phyloP scores from a whole-genome alignment of 352 stramenopile genomes.

The Lagenidium giganteum region DNA sequence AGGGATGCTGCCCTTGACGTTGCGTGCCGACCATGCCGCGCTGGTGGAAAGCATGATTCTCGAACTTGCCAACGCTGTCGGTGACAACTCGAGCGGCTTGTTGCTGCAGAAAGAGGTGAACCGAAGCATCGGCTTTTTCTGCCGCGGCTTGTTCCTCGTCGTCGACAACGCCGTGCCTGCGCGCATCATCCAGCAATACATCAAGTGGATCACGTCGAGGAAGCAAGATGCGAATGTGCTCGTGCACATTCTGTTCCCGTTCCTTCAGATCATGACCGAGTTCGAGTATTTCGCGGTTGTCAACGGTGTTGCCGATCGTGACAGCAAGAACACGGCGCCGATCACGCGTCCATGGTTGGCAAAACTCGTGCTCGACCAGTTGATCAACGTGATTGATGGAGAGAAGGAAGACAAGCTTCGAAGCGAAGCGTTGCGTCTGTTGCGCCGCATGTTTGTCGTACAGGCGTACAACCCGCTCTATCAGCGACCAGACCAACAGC shows the following conservation, averaged over 20 bases:
- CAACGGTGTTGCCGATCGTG: constrained; percentile 24
- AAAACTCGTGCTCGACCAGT: constrained; percentile 38
- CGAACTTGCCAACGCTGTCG: constrained; percentile 32
- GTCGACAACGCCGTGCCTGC: constrained; percentile 35
- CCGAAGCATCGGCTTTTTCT: constrained; percentile 50
- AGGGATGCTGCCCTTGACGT: not conserved
- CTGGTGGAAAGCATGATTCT: constrained; percentile 37
- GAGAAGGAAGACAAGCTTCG: constrained; percentile 62
- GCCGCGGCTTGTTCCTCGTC: constrained; percentile 49
- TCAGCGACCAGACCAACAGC: constrained; percentile 36
- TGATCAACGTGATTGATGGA: constrained; percentile 46
- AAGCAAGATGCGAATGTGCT: constrained; percentile 44
- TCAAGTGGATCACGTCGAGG: constrained; percentile 32
- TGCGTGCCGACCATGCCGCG: constrained; percentile 24
- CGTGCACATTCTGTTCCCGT: constrained; percentile 64
- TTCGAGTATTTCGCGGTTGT: constrained; percentile 68
- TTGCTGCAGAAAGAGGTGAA: constrained; percentile 65
- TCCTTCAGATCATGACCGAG: constrained; percentile 55
- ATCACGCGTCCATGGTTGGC: constrained; percentile 35
- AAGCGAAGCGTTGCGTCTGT: constrained; percentile 35
- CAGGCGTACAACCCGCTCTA: constrained; percentile 52
- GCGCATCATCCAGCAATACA: constrained; percentile 33
- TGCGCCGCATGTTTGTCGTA: constrained; percentile 57
- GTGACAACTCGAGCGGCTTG: constrained; percentile 27
- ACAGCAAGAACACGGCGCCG: not conserved